phyloP scores from a whole-genome alignment of 2,329 filamentous ascomycete species.

The Penicillium aurantiogriseum region DNA sequence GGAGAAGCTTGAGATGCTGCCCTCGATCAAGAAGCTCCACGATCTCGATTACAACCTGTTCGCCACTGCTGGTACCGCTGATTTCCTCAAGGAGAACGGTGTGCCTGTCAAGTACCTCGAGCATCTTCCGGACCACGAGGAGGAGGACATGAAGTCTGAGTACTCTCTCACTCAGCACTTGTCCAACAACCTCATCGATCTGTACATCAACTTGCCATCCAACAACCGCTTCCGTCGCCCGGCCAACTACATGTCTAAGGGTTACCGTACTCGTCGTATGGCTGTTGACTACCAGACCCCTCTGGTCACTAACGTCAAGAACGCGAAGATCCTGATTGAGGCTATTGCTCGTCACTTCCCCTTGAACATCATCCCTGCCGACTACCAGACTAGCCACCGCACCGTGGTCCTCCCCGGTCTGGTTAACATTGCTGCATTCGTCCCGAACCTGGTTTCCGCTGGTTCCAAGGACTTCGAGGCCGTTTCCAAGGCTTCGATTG shows the following conservation, averaged over 20 bases:
- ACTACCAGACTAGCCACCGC: constrained; percentile 87
- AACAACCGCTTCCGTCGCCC: constrained; percentile 96
- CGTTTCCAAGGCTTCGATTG: constrained; percentile 71
- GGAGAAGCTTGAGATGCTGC: constrained; percentile 96
- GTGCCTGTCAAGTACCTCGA: constrained; percentile 93
- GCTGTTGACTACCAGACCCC: constrained; percentile 97
- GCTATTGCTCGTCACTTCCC: constrained; percentile 87
- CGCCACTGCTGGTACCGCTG: constrained; percentile 91
- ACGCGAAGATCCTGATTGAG: constrained; percentile 94
- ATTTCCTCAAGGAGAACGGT: constrained; percentile 91
- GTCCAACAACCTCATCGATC: constrained; percentile 94
- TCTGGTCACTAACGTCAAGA: constrained; percentile 97
- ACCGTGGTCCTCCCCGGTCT: constrained; percentile 71
- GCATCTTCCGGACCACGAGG: constrained; percentile 67
- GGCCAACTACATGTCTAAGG: constrained; percentile 97
- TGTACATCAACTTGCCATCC: constrained; percentile 99
- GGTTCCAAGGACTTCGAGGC: constrained; percentile 66
- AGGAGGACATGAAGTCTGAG: constrained; percentile 86
- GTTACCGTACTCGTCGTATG: constrained; percentile 95
- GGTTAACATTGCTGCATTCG: constrained; percentile 77
- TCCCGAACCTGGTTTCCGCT: constrained; percentile 66
- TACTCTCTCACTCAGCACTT: constrained; percentile 96
- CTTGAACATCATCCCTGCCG: constrained; percentile 75
- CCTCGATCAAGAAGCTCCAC: constrained; percentile 84
- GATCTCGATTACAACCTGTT: constrained; percentile 93